phyloP scores from a whole-genome alignment of 257 asterid genomes.

The Gynochthodes officinalis region DNA sequence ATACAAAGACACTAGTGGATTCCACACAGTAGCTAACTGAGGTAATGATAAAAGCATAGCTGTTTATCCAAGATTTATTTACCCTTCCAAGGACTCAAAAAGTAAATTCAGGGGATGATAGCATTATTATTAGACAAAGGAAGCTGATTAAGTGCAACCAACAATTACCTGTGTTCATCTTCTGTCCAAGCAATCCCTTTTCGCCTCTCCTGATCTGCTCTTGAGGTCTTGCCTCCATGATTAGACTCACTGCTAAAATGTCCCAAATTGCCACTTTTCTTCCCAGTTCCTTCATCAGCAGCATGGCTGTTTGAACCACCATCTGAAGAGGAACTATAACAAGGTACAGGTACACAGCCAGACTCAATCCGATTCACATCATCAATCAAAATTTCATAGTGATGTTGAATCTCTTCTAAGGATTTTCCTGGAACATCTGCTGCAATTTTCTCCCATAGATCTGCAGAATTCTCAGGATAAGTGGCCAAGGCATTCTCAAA shows the following conservation, averaged over 20 bases:
- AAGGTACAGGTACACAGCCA: slow-evolving; percentile 63
- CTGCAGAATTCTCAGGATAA: slow-evolving; percentile 55
- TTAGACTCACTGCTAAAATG: slow-evolving; percentile 39
- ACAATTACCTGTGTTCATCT: slow-evolving; percentile 84
- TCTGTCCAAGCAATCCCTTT: slow-evolving; percentile 98
- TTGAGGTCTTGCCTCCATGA: slow-evolving; percentile 59
- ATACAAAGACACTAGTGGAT: background rate
- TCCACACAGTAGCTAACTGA: background rate
- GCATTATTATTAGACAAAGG: background rate
- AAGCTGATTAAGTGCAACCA: slow-evolving; percentile 2
- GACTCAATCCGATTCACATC: slow-evolving; percentile 72
- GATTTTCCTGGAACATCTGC: slow-evolving; percentile 76
- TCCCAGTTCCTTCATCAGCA: slow-evolving; percentile 51
- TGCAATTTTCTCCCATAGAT: slow-evolving; percentile 85
- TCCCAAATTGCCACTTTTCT: slow-evolving; percentile 45
- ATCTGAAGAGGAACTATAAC: slow-evolving; percentile 54
- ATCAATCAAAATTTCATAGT: slow-evolving; percentile 70
- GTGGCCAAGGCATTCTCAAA: slow-evolving; percentile 76
- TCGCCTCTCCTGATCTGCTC: slow-evolving; percentile 80
- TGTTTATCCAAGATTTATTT: background rate
- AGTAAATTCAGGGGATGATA: background rate
- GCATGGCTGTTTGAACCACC: slow-evolving; percentile 48
- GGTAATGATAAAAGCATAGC: background rate
- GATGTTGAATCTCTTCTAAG: slow-evolving; percentile 58
- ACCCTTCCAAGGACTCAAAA: background rate